A percentile compares a stretch with the other conserved stretches of the same genome.
These are phyloP conservation scores for Schwanniomyces polymorphus DNA, from an alignment of 805 yeast species.

Conservation along the genomic window DNA sequence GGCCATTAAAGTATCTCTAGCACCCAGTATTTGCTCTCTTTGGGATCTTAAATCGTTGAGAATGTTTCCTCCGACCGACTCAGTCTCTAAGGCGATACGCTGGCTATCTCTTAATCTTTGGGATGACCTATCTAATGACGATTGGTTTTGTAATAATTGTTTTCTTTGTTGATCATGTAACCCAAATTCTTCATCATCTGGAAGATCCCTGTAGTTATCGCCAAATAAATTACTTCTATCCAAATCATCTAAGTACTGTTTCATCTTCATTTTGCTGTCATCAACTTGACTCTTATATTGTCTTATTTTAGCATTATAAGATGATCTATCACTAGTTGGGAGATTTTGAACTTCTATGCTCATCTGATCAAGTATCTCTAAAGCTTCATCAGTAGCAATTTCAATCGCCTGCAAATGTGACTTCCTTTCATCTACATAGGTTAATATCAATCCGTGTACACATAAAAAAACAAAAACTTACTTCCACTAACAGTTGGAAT, in stretches of 20 bases:
- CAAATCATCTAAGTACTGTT: constrained; percentile 61
- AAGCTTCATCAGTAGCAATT: constrained; percentile 72
- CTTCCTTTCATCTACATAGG: constrained; percentile 46
- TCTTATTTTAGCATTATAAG: constrained; percentile 74
- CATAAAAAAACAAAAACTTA: constrained; percentile 12
- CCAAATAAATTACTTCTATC: constrained; percentile 79
- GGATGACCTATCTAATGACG: constrained; percentile 76
- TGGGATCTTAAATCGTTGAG: constrained; percentile 87
- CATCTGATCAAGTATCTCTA: constrained; percentile 83
- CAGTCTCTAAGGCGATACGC: constrained; percentile 90
- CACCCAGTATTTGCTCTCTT: constrained; percentile 84
- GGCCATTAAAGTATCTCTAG: constrained; percentile 81
- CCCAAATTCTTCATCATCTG: constrained; percentile 24
- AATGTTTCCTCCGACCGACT: constrained; percentile 85
- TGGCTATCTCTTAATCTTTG: constrained; percentile 86
- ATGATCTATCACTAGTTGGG: constrained; percentile 71
- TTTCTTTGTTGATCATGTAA: constrained; percentile 71
- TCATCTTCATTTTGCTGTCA: constrained; percentile 54
- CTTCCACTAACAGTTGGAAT: constrained; percentile 48
- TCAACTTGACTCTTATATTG: constrained; percentile 63
- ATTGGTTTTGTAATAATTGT: constrained; percentile 73
- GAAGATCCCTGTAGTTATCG: constrained; percentile 33
- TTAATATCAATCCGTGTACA: constrained; percentile 13
- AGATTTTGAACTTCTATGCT: constrained; percentile 80
- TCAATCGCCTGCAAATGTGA: constrained; percentile 61